A percentile compares a stretch with the other conserved stretches of the same genome.
phyloP scores from a whole-genome alignment of 495 filamentous ascomycete genomes.

The Penicillium paradoxum region DNA sequence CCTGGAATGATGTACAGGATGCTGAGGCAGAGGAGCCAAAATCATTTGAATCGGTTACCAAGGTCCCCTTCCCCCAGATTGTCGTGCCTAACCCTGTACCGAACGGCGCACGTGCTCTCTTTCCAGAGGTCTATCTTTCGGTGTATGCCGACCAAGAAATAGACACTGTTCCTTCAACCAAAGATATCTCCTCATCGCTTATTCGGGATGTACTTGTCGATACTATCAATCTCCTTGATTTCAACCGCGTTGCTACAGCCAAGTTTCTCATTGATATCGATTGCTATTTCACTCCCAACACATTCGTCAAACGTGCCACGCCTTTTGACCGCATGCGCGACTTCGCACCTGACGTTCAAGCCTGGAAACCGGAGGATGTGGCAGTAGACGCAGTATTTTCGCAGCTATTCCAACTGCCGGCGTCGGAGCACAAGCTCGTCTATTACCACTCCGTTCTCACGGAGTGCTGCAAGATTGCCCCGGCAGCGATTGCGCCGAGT shows the following conservation, averaged over 20 bases:
- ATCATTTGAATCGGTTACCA: slow-evolving; percentile 50
- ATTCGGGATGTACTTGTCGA: slow-evolving; percentile 84
- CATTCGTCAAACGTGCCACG: slow-evolving; percentile 88
- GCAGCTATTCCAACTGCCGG: slow-evolving; percentile 82
- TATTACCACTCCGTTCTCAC: slow-evolving; percentile 96
- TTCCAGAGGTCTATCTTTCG: slow-evolving; percentile 91
- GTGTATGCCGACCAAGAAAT: slow-evolving; percentile 85
- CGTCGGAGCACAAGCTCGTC: slow-evolving; percentile 86
- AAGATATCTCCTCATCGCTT: slow-evolving; percentile 70
- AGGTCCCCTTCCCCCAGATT: slow-evolving; percentile 72
- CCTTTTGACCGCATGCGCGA: slow-evolving; percentile 86
- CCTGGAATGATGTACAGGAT: slow-evolving; percentile 62
- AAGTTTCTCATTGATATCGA: slow-evolving; percentile 91
- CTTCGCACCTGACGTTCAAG: slow-evolving; percentile 55
- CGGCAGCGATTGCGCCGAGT: slow-evolving; percentile 92
- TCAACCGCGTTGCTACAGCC: slow-evolving; percentile 81
- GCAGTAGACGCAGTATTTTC: slow-evolving; percentile 96
- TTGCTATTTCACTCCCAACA: slow-evolving; percentile 82
- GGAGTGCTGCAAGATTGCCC: slow-evolving; percentile 90
- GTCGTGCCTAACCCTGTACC: slow-evolving; percentile 67
- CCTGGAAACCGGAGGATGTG: slow-evolving; percentile 98
- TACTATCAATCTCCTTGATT: slow-evolving; percentile 90
- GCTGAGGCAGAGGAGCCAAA: slow-evolving; percentile 35
- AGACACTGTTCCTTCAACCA: slow-evolving; percentile 79
- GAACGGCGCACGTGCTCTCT: slow-evolving; percentile 67